Evolutionary conservation across 1,284 basidiomycete genomes (phyloP).

Genomic region (Lignosus rhinocerotis): DNA sequence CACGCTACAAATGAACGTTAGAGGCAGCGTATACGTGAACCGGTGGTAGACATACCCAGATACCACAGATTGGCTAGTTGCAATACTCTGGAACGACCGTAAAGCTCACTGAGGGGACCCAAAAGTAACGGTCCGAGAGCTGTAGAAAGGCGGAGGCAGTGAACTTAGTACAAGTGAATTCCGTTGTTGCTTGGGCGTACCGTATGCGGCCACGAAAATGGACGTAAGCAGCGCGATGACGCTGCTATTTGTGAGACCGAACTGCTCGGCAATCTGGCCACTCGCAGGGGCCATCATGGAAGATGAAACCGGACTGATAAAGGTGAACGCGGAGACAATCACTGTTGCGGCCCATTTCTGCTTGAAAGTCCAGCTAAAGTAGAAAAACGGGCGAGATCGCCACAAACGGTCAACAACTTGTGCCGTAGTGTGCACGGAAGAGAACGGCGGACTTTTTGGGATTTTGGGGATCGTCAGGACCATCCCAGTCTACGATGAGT

Average conservation of each 20-base stretch:
- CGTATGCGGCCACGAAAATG: slow-evolving; percentile 69
- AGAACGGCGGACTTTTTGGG: slow-evolving; percentile 55
- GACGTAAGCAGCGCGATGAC: slow-evolving; percentile 63
- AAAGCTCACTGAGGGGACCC: slow-evolving; percentile 59
- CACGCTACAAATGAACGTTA: slow-evolving; percentile 44
- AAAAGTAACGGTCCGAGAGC: slow-evolving; percentile 56
- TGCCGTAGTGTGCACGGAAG: background rate
- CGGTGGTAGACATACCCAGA: slow-evolving; percentile 40
- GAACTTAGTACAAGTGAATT: background rate
- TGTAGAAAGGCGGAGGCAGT: slow-evolving; percentile 13
- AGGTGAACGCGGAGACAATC: slow-evolving; percentile 64
- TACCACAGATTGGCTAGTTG: slow-evolving; percentile 61
- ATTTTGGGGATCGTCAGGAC: slow-evolving; percentile 60
- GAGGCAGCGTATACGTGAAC: background rate
- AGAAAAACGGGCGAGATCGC: background rate
- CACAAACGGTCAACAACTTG: background rate
- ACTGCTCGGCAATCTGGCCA: slow-evolving; percentile 50
- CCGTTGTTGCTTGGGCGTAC: slow-evolving; percentile 32
- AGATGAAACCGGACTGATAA: slow-evolving; percentile 66
- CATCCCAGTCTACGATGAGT: slow-evolving; percentile 58
- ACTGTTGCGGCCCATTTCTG: slow-evolving; percentile 65
- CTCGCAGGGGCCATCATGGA: slow-evolving; percentile 76
- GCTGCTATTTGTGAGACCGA: slow-evolving; percentile 53
- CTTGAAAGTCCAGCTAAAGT: slow-evolving; percentile 53
- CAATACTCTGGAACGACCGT: slow-evolving; percentile 41